Conservation (phyloP, 495 filamentous ascomycete species). For the Trichoderma gamsii region DNA sequence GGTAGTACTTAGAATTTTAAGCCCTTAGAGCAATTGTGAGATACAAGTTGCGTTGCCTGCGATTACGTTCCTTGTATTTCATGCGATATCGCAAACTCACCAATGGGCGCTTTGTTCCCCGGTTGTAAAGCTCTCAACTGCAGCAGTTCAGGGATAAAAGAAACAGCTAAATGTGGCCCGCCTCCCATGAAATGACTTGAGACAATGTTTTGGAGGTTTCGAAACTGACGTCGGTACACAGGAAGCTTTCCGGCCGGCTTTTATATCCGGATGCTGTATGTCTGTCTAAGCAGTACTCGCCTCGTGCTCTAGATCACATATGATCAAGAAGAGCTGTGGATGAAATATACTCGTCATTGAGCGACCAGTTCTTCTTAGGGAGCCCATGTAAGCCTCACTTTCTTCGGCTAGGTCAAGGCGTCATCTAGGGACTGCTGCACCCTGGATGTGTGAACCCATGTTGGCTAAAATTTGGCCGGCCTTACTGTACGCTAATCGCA, state of each 20-base stretch:
- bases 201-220: background rate
- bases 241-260: background rate
- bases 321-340: background rate
- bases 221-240: background rate
- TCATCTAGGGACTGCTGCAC: background rate
- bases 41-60: background rate
- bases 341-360: background rate
- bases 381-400: background rate
- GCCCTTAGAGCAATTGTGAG: background rate
- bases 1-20: no score
- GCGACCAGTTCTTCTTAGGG: background rate
- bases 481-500: slow-evolving; percentile 3
- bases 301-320: background rate
- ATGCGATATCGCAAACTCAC: background rate
- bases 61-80: background rate
- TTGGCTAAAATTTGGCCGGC: background rate
- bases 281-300: background rate
- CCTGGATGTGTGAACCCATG: background rate
- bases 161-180: background rate
- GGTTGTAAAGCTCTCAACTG: background rate
- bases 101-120: background rate
- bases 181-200: background rate
- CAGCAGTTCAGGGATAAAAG: background rate
- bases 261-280: no score
- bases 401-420: background rate